These are phyloP conservation scores for Calonectria hawksworthii DNA, from an alignment of 2,329 filamentous ascomycete species.

Conservation along the genomic window DNA sequence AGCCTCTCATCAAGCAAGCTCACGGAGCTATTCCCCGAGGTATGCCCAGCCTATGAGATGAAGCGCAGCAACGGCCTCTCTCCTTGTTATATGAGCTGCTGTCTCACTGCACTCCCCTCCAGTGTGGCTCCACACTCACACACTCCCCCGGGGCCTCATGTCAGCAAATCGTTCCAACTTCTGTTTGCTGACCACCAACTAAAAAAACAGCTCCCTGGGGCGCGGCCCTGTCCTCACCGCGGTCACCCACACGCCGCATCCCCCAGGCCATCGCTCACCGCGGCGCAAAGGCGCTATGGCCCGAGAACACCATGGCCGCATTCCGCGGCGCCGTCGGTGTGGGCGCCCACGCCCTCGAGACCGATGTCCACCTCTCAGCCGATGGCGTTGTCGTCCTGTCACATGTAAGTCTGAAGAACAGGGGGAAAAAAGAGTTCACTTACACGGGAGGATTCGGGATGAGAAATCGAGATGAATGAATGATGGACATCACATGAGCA, in stretches of 20 bases:
- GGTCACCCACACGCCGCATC: constrained; percentile 50
- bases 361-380: constrained; percentile 85
- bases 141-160: neutral
- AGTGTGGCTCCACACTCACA: neutral
- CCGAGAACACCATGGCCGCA: constrained; percentile 88
- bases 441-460: constrained; percentile 14
- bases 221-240: constrained; percentile 47
- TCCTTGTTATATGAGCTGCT: neutral
- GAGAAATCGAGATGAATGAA: neutral
- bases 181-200: constrained; percentile 8
- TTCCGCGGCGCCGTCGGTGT: constrained; percentile 81
- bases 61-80: neutral
- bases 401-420: constrained; percentile 69
- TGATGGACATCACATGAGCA: neutral
- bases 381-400: constrained; percentile 90
- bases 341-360: constrained; percentile 87
- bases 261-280: constrained; percentile 85
- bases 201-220: constrained; percentile 49
- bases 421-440: neutral
- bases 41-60: neutral
- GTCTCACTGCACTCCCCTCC: neutral
- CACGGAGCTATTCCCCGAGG: constrained; percentile 17
- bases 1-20: constrained; percentile 14
- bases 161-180: neutral
- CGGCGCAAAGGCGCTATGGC: constrained; percentile 81